phyloP scores from a whole-genome alignment of 208 protist species.

The Leishmania aethiopica region DNA sequence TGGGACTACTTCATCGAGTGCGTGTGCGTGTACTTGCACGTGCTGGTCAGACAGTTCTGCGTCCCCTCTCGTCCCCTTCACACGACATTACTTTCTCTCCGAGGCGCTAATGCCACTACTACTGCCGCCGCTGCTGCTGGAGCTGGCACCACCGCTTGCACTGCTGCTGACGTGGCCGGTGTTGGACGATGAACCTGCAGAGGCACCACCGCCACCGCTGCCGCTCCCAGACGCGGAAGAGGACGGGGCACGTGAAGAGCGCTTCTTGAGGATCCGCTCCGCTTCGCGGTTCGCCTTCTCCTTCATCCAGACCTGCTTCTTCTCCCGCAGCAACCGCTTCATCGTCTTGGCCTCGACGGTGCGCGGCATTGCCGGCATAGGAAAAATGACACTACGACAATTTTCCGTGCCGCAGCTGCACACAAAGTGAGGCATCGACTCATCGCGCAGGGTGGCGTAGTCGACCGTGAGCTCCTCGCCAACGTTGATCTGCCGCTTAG shows the following conservation, averaged over 20 bases:
- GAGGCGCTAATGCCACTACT: neutral
- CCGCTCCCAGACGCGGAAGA: neutral
- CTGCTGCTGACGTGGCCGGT: conserved; percentile 9
- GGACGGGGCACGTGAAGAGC: conserved; percentile 14
- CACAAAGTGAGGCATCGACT: conserved; percentile 76
- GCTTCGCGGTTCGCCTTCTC: conserved; percentile 76
- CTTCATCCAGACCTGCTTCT: conserved; percentile 74
- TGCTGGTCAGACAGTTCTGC: neutral
- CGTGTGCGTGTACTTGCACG: conserved; percentile 1
- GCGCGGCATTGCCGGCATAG: conserved; percentile 65
- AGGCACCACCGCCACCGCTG: conserved; percentile 4
- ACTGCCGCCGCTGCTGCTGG: neutral
- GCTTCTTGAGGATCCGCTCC: conserved; percentile 80
- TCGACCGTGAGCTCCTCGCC: conserved; percentile 91
- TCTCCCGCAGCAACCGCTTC: conserved; percentile 71
- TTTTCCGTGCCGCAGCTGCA: conserved; percentile 86
- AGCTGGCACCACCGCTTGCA: conserved; percentile 11
- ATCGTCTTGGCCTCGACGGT: conserved; percentile 67
- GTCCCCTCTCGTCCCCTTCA: neutral
- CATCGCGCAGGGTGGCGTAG: conserved; percentile 83
- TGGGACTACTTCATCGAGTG: neutral
- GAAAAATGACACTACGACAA: conserved; percentile 83
- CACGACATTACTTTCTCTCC: conserved; percentile 3
- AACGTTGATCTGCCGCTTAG: conserved; percentile 78
- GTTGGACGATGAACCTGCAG: conserved; percentile 12